These are phyloP conservation scores for Staphylotrichum longicolle DNA, from an alignment of 495 filamentous ascomycete species.

Conservation along the genomic window DNA sequence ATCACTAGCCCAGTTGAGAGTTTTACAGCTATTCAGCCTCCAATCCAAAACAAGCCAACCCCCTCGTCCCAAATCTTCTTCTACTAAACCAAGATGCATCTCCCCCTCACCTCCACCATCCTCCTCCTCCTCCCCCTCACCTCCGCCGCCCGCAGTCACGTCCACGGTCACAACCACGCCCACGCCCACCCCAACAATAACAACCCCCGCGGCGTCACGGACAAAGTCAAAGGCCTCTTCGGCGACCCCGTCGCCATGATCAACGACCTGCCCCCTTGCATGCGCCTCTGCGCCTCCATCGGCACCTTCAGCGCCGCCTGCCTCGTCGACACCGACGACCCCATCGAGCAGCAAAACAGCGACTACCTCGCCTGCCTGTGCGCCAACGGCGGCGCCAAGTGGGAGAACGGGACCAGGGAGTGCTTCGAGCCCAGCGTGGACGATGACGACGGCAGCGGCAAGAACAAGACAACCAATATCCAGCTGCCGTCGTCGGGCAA, in stretches of 20 bases:
- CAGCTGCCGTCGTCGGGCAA: no score
- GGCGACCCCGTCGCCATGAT: not conserved
- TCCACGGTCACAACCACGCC: not conserved
- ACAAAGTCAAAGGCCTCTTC: not conserved
- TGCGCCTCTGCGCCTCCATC: not conserved
- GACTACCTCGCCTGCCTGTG: no score
- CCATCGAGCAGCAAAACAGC: no score
- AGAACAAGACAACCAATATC: not conserved
- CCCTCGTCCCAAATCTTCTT: no score
- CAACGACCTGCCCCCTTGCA: not conserved
- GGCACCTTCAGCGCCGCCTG: not conserved
- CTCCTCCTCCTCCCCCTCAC: not conserved
- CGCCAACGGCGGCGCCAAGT: no score
- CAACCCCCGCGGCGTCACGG: not conserved
- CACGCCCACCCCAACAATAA: not conserved
- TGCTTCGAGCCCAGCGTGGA: not conserved
- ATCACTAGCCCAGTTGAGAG: no score
- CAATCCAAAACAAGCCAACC: no score
- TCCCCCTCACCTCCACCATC: not conserved
- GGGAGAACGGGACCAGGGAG: not conserved
- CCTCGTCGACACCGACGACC: not conserved
- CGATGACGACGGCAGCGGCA: not conserved
- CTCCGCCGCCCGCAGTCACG: no score
- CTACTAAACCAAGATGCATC: not conserved
- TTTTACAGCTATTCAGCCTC: not conserved